Percentiles rank a stretch among this genome's conserved stretches.
Evolutionary conservation across 306 rosid genomes (phyloP).

Genomic region (Gillenia trifoliata): DNA sequence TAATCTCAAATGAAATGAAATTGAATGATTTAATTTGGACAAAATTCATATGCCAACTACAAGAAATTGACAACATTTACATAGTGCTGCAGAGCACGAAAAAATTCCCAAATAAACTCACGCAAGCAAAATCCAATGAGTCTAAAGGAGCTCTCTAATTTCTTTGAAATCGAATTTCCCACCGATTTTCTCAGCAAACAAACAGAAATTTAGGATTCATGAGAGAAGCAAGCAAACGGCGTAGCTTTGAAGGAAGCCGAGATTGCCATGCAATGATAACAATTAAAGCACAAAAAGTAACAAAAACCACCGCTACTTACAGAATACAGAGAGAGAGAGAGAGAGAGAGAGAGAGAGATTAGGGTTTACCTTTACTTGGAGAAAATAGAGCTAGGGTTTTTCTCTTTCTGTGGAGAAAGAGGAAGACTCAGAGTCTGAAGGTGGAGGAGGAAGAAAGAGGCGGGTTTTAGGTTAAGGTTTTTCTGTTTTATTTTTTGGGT

Average conservation of each 20-base stretch:
- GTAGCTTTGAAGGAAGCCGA: not conserved
- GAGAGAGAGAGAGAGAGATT: not conserved
- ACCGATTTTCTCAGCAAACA: not conserved
- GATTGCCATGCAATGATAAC: not conserved
- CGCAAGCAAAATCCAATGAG: not conserved
- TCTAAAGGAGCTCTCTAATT: not conserved
- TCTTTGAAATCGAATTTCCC: not conserved
- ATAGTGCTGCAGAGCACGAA: not conserved
- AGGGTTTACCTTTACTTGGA: not conserved
- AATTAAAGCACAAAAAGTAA: not conserved
- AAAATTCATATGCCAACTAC: not conserved
- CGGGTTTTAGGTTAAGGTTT: conserved; percentile 8
- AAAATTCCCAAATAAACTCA: not conserved
- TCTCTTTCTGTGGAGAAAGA: not conserved
- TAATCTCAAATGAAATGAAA: too few relatives aligned
- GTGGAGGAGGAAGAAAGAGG: not conserved
- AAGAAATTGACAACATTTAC: not conserved
- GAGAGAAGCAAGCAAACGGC: not conserved
- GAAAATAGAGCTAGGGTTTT: not conserved
- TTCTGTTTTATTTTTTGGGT: not conserved
- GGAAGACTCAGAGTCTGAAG: not conserved
- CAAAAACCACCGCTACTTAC: not conserved
- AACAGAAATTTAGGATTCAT: not conserved
- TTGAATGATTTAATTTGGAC: not conserved
- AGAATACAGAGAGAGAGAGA: not conserved